A percentile compares a stretch with the other conserved stretches of the same genome.
Conservation (phyloP, 306 rosid species). For the cucumber (Cucumis sativus) region Cucumber_9930_V3 NC_026657.2:274001-274500, state of each 20-base stretch:
- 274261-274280: conserved; percentile 46
- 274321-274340: conserved; percentile 32
- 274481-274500: conserved; percentile 32
- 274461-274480: conserved; percentile 28
- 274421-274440: conserved; percentile 39
- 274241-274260: conserved; percentile 28
- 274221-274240: conserved; percentile 23
- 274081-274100: conserved; percentile 25
- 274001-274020: conserved; percentile 3
- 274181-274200: conserved; percentile 48
- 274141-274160: conserved; percentile 27
- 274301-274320: conserved; percentile 21
- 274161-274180: conserved; percentile 60
- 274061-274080: conserved; percentile 2
- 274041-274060: neutral
- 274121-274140: conserved; percentile 22
- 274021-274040: neutral
- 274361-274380: conserved; percentile 58
- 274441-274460: conserved; percentile 47
- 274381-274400: conserved; percentile 81
- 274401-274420: conserved; percentile 49
- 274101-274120: conserved; percentile 28
- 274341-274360: conserved; percentile 65
- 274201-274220: conserved; percentile 36
- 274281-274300: conserved; percentile 61